phyloP scores from a whole-genome alignment of 2,329 filamentous ascomycete genomes.

The Mycosphaerella arachidis region DNA sequence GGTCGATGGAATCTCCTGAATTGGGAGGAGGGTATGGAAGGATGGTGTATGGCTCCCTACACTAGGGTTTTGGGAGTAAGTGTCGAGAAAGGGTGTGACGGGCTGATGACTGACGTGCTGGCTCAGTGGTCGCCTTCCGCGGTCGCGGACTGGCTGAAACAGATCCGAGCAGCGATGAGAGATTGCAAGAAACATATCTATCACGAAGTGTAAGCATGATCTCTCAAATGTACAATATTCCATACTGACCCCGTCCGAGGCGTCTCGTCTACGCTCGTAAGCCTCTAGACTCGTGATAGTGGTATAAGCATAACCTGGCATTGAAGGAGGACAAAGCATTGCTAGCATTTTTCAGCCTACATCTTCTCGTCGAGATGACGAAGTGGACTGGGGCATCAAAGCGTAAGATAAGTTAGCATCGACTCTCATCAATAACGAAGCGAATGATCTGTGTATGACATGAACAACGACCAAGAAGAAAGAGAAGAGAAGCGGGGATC shows the following conservation, averaged over 20 bases:
- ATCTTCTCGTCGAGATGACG: neutral
- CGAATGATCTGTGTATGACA: too few species aligned
- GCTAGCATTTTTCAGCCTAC: neutral
- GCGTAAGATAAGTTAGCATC: neutral
- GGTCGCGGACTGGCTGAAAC: constrained; percentile 33
- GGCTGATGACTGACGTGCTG: neutral
- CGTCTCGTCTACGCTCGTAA: constrained; percentile 22
- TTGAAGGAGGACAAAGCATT: neutral
- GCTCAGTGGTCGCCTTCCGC: constrained; percentile 33
- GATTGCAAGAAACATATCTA: constrained; percentile 37
- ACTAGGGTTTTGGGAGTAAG: constrained; percentile 35
- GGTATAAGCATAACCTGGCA: neutral
- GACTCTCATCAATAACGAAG: neutral
- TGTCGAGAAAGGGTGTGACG: neutral
- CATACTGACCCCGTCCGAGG: neutral
- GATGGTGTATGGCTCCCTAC: constrained; percentile 39
- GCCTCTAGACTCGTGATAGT: constrained; percentile 3
- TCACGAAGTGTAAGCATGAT: constrained; percentile 34
- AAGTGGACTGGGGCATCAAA: neutral
- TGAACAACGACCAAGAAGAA: too few species aligned
- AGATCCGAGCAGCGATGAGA: constrained; percentile 30
- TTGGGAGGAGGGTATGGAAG: constrained; percentile 40
- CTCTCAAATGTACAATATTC: neutral
- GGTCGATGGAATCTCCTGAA: constrained; percentile 37
- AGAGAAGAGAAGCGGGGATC: too few species aligned